A percentile compares a stretch with the other conserved stretches of the same genome.
phyloP scores from a whole-genome alignment of 2,329 filamentous ascomycete genomes.

The Grosmannia serpens region DNA sequence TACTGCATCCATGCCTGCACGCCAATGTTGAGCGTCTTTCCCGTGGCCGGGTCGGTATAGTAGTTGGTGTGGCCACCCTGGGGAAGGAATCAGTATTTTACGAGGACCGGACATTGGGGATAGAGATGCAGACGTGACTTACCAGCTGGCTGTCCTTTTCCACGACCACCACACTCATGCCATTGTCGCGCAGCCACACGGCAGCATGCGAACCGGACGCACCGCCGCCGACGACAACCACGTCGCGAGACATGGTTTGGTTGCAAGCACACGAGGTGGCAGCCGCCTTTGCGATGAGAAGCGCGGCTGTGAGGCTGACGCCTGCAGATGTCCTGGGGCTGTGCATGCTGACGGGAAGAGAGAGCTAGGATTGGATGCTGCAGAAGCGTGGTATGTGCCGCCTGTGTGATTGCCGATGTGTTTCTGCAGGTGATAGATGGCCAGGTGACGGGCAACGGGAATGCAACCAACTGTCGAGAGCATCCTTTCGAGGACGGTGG shows the following conservation, averaged over 20 bases:
- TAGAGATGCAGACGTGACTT: neutral
- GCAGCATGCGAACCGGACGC: conserved; percentile 8
- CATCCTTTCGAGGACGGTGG: neutral
- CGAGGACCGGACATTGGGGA: neutral
- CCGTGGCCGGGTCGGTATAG: conserved; percentile 17
- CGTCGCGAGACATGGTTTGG: conserved; percentile 1
- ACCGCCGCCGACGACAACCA: conserved; percentile 9
- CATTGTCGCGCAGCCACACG: conserved; percentile 7
- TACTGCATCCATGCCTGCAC: conserved; percentile 18
- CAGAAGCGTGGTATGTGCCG: neutral
- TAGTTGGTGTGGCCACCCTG: conserved; percentile 22
- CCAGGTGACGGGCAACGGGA: neutral
- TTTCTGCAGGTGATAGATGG: neutral
- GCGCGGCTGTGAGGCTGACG: neutral
- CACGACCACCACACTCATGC: conserved; percentile 6
- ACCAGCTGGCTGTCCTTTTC: conserved; percentile 8
- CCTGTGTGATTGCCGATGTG: neutral
- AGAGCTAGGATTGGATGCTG: neutral
- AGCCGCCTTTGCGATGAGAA: neutral
- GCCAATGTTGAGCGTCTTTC: conserved; percentile 12
- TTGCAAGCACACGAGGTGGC: neutral
- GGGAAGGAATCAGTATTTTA: neutral
- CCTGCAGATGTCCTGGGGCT: neutral
- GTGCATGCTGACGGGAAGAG: neutral
- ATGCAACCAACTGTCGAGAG: too few relatives aligned